Evolutionary conservation across 2,329 filamentous ascomycete species (phyloP).

Genomic region (Stachybotrys chlorohalonatus): DNA sequence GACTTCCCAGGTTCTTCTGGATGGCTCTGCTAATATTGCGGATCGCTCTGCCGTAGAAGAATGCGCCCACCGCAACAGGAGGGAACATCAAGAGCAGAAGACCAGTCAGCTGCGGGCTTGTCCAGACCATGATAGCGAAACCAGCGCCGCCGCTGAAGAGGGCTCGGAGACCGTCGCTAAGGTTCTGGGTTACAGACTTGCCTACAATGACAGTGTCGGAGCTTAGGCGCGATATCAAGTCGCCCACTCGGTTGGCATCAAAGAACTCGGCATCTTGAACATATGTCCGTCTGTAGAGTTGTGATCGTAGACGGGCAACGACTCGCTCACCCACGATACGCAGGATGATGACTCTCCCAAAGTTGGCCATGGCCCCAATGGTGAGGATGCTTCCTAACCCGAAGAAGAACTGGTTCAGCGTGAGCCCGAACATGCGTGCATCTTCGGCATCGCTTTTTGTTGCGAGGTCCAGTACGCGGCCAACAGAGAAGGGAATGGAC

Average conservation of each 20-base stretch:
- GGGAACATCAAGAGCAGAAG: constrained; percentile 82
- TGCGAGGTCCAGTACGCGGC: constrained; percentile 87
- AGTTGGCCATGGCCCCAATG: constrained; percentile 82
- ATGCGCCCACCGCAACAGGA: constrained; percentile 80
- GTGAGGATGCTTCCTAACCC: constrained; percentile 69
- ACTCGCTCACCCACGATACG: constrained; percentile 93
- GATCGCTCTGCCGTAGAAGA: constrained; percentile 84
- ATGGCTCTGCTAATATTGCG: constrained; percentile 85
- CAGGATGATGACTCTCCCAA: constrained; percentile 84
- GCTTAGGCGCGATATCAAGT: constrained; percentile 88
- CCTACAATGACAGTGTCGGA: constrained; percentile 97
- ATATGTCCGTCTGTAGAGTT: constrained; percentile 85
- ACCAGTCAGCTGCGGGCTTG: constrained; percentile 82
- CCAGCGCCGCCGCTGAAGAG: constrained; percentile 85
- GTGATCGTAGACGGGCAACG: constrained; percentile 78
- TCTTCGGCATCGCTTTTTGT: constrained; percentile 63
- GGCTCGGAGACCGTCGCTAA: constrained; percentile 90
- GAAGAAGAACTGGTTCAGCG: constrained; percentile 79
- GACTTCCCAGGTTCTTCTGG: constrained; percentile 82
- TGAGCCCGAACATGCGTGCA: constrained; percentile 70
- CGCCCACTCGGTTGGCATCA: constrained; percentile 92
- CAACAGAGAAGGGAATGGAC: constrained; percentile 94
- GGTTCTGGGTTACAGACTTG: constrained; percentile 95
- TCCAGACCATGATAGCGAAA: constrained; percentile 90
- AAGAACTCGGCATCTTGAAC: constrained; percentile 99